These are phyloP conservation scores for Graphilbum ipis-grandicollis DNA, from an alignment of 2,329 filamentous ascomycete species.

Conservation along the genomic window DNA sequence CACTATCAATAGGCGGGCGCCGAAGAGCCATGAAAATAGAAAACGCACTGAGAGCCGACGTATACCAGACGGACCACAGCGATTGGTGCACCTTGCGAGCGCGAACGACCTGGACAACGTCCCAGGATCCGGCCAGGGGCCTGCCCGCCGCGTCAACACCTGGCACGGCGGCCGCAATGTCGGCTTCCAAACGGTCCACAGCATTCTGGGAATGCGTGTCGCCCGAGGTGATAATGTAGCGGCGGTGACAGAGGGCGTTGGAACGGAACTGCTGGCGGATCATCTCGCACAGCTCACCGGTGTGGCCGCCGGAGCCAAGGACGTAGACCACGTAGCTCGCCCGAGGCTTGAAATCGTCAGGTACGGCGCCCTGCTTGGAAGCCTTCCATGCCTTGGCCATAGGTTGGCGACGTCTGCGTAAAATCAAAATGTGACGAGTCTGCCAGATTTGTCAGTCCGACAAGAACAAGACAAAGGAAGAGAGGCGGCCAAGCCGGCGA, in stretches of 20 bases:
- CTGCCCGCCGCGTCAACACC: slow-evolving; percentile 2
- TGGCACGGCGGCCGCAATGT: slow-evolving; percentile 17
- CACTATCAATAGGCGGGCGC: too few relatives aligned
- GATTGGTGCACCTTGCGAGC: slow-evolving; percentile 73
- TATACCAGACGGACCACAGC: slow-evolving; percentile 53
- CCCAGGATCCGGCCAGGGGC: slow-evolving; percentile 32
- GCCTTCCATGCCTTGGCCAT: slow-evolving; percentile 5
- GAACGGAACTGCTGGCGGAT: slow-evolving; percentile 41
- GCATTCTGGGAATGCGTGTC: slow-evolving; percentile 54
- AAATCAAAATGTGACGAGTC: slow-evolving; percentile 4
- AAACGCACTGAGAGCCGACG: slow-evolving; percentile 43
- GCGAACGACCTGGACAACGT: slow-evolving; percentile 52
- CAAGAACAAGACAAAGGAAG: not conserved
- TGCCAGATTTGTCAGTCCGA: not conserved
- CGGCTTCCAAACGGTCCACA: slow-evolving; percentile 46
- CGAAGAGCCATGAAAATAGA: slow-evolving; percentile 15
- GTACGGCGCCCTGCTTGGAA: slow-evolving; percentile 3
- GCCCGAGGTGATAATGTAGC: slow-evolving; percentile 64
- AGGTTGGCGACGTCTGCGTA: not conserved
- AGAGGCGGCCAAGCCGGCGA: too few relatives aligned
- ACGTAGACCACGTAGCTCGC: slow-evolving; percentile 53
- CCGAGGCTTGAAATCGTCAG: slow-evolving; percentile 8
- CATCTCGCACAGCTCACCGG: slow-evolving; percentile 83
- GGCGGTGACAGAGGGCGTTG: slow-evolving; percentile 43
- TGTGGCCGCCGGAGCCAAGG: slow-evolving; percentile 86